phyloP scores from a whole-genome alignment of 768 basidiomycete genomes.

The Gyrodon lividus region DNA sequence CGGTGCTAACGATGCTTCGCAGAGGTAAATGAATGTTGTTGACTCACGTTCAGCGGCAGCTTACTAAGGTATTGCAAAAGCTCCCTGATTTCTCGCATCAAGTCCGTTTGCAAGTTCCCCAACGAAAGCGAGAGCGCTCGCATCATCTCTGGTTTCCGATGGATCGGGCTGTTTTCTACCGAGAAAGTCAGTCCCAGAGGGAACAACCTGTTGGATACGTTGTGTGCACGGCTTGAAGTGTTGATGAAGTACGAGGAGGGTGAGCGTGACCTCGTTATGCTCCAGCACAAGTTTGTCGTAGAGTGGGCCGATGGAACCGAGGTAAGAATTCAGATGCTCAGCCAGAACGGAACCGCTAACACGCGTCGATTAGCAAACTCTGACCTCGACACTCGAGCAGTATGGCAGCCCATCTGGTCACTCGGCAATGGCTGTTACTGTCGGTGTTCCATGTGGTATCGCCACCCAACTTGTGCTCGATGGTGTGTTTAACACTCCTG shows the following conservation, averaged over 20 bases:
- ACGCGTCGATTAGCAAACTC: conserved; percentile 54
- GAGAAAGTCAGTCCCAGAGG: conserved; percentile 61
- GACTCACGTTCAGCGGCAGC: not conserved
- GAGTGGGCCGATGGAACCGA: conserved; percentile 81
- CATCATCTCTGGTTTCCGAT: conserved; percentile 86
- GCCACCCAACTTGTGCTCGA: conserved; percentile 91
- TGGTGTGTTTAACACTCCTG: conserved; percentile 73
- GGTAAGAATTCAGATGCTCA: conserved; percentile 37
- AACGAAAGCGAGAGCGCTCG: conserved; percentile 65
- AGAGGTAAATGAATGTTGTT: conserved; percentile 60
- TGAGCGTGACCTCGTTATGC: conserved; percentile 94
- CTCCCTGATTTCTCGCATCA: conserved; percentile 70
- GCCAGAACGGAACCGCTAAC: conserved; percentile 2
- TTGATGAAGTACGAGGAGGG: conserved; percentile 90
- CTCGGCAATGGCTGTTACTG: conserved; percentile 89
- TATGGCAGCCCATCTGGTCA: conserved; percentile 80
- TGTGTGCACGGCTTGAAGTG: conserved; percentile 85
- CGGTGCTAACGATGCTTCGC: conserved; percentile 63
- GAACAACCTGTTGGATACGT: conserved; percentile 86
- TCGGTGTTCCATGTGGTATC: conserved; percentile 93
- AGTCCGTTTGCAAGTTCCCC: conserved; percentile 71
- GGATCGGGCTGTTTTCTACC: conserved; percentile 89
- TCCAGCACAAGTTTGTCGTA: conserved; percentile 97
- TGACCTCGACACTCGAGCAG: conserved; percentile 88
- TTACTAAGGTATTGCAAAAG: conserved; percentile 36